phyloP scores from a whole-genome alignment of 1,284 basidiomycete genomes.

The Ceraceosorus guamensis region DNA sequence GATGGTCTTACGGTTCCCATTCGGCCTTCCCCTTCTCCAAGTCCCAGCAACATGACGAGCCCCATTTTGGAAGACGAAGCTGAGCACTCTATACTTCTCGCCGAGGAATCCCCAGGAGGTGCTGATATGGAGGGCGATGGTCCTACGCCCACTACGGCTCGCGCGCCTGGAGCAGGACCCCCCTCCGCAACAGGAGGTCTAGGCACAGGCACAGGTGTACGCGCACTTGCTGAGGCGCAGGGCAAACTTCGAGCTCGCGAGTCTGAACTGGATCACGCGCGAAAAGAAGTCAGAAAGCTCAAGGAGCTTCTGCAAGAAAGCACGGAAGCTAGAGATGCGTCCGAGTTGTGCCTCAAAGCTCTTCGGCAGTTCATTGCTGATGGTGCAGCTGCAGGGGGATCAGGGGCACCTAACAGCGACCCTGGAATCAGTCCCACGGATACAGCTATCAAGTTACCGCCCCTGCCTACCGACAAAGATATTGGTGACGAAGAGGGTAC shows the following conservation, averaged over 20 bases:
- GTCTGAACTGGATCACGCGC: neutral
- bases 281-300: constrained; percentile 2
- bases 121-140: too few species aligned
- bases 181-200: neutral
- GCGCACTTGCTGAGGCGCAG: neutral
- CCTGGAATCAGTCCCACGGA: neutral
- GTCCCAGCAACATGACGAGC: neutral
- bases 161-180: neutral
- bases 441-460: constrained; percentile 33
- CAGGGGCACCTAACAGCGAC: neutral
- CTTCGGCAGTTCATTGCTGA: constrained; percentile 69
- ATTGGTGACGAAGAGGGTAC: constrained; percentile 23
- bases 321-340: constrained; percentile 74
- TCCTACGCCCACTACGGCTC: neutral
- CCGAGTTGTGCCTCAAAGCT: constrained; percentile 73
- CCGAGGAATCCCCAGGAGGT: too few species aligned
- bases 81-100: neutral
- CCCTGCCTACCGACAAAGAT: constrained; percentile 33
- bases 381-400: neutral
- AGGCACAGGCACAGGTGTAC: neutral
- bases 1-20: neutral
- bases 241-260: neutral
- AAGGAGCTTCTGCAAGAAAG: constrained; percentile 54
- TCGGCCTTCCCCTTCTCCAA: neutral
- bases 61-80: neutral